A percentile compares a stretch with the other conserved stretches of the same genome.
These are phyloP conservation scores for Rhizophagus clarus DNA, from an alignment of 192 early-diverging fungal species.

Conservation along the genomic window DNA sequence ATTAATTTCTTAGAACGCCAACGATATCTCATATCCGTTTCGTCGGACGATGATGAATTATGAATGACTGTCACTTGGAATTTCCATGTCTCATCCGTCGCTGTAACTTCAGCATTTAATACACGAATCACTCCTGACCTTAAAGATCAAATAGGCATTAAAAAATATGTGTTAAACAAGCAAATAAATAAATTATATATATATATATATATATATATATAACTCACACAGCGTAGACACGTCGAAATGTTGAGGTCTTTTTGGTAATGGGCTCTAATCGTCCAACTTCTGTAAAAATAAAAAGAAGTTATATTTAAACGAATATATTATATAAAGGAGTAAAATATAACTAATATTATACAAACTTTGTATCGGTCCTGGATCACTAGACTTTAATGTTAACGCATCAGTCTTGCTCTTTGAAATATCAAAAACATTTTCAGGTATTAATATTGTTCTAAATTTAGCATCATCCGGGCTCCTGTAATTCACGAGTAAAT, in stretches of 20 bases:
- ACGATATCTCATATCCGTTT: not conserved
- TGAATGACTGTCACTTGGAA: constrained; percentile 3
- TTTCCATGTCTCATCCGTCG: constrained; percentile 5
- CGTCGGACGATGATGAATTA: not conserved
- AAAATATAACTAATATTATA: not conserved
- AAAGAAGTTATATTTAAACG: not conserved
- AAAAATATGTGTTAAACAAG: not conserved
- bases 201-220: too few species aligned
- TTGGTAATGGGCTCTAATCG: not conserved
- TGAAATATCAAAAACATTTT: constrained; percentile 1
- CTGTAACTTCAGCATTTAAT: constrained; percentile 9
- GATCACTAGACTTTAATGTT: not conserved
- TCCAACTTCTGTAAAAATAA: not conserved
- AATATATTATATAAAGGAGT: not conserved
- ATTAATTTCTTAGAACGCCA: constrained; percentile 3
- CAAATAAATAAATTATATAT: not conserved
- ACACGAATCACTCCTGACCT: constrained; percentile 23
- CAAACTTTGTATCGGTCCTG: constrained; percentile 20
- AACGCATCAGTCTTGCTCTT: not conserved
- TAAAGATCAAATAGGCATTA: not conserved
- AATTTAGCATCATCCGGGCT: constrained; percentile 14
- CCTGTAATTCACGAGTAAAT: not conserved
- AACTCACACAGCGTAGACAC: constrained; percentile 1
- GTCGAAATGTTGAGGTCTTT: not conserved
- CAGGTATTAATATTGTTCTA: constrained; percentile 19